phyloP scores from a whole-genome alignment of 805 yeast species.

The Kodamaea hsintzibuensis region DNA sequence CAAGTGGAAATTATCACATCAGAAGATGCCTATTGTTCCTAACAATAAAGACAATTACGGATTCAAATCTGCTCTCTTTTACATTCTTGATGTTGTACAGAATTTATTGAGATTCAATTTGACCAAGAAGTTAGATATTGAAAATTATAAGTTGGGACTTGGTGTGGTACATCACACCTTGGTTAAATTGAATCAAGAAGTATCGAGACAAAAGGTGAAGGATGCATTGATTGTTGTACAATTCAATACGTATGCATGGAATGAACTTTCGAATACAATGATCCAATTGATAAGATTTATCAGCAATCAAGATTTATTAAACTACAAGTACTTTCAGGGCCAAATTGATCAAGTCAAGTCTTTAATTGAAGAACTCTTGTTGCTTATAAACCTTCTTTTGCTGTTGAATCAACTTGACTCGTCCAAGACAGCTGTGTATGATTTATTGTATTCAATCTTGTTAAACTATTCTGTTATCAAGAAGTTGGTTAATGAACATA shows the following conservation, averaged over 20 bases:
- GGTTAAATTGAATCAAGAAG: conserved; percentile 15
- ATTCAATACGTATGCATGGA: conserved; percentile 23
- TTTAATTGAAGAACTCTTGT: conserved; percentile 26
- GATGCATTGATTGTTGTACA: not conserved
- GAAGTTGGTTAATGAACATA: conserved; percentile 16
- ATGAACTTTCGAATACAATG: conserved; percentile 32
- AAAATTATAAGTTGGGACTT: conserved; percentile 29
- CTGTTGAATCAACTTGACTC: conserved; percentile 23
- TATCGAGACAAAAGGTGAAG: not conserved
- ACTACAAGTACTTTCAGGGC: conserved; percentile 17
- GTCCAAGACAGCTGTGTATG: conserved; percentile 30
- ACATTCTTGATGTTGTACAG: conserved; percentile 32
- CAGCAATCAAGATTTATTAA: conserved; percentile 18
- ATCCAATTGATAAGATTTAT: conserved; percentile 33
- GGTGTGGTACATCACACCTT: conserved; percentile 27
- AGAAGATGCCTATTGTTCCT: conserved; percentile 36
- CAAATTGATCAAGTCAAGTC: conserved; percentile 15
- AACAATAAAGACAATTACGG: conserved; percentile 22
- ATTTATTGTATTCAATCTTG: conserved; percentile 30
- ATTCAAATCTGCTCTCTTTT: conserved; percentile 32
- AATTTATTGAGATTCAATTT: conserved; percentile 38
- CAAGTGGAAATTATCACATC: conserved; percentile 46
- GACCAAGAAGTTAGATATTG: conserved; percentile 35
- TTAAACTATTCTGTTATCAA: conserved; percentile 24
- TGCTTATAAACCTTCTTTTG: conserved; percentile 20